phyloP scores from a whole-genome alignment of 1,139 yeast species.

The Pichia sp. region DNA sequence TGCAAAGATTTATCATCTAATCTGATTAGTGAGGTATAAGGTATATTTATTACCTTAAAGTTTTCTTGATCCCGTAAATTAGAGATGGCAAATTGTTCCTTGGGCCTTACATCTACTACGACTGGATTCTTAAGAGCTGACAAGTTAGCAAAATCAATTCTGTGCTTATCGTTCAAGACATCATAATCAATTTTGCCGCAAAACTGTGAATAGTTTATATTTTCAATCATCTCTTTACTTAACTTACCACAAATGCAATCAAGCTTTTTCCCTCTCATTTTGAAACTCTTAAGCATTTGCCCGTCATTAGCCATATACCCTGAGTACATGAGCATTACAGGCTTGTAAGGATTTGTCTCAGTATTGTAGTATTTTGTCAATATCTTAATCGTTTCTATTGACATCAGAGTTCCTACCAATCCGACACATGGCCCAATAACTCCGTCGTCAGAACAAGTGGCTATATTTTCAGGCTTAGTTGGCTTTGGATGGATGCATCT shows the following conservation, averaged over 20 bases:
- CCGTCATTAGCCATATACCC: constrained; percentile 53
- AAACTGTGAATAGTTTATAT: constrained; percentile 60
- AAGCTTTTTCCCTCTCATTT: constrained; percentile 66
- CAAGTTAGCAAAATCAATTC: constrained; percentile 51
- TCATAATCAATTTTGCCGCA: constrained; percentile 61
- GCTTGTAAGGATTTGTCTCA: constrained; percentile 41
- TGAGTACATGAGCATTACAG: constrained; percentile 65
- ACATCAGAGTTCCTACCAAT: constrained; percentile 82
- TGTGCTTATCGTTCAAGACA: constrained; percentile 40
- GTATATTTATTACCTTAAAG: constrained; percentile 58
- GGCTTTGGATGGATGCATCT: constrained; percentile 90
- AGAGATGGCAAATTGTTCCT: constrained; percentile 68
- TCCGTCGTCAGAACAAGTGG: constrained; percentile 92
- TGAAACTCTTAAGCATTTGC: constrained; percentile 67
- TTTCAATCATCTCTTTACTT: constrained; percentile 41
- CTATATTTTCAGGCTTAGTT: constrained; percentile 77
- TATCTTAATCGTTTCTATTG: constrained; percentile 78
- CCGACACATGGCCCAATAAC: constrained; percentile 96
- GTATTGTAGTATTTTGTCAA: constrained; percentile 49
- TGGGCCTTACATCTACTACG: constrained; percentile 73
- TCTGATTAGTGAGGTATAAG: constrained; percentile 47
- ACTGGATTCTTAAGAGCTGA: constrained; percentile 20
- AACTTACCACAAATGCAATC: constrained; percentile 64
- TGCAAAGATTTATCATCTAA: constrained; percentile 29
- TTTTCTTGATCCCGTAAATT: constrained; percentile 22